Conservation (phyloP, 2,329 filamentous ascomycete species). For the Aspergillus pseudoviridinutans region DNA sequence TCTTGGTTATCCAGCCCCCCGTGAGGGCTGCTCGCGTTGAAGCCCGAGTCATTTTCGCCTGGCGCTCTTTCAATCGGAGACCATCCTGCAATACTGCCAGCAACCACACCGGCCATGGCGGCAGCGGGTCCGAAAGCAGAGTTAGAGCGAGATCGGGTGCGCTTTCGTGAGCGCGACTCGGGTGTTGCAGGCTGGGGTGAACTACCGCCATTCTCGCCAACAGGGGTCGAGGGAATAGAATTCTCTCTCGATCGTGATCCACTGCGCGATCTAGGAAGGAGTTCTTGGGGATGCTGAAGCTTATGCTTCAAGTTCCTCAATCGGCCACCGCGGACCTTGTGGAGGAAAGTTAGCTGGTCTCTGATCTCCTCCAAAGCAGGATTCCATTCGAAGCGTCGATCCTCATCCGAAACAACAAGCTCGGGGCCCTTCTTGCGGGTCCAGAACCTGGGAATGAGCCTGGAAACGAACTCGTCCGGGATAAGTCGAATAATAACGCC, state of each 20-base stretch:
- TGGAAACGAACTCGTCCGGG: conserved; percentile 52
- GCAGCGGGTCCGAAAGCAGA: conserved; percentile 56
- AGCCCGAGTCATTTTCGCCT: conserved; percentile 35
- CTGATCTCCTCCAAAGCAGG: conserved; percentile 59
- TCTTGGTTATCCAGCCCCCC: conserved; percentile 38
- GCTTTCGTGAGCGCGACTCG: conserved; percentile 47
- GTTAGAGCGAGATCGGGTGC: conserved; percentile 57
- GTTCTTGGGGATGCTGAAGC: conserved; percentile 53
- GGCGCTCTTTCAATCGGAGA: conserved; percentile 53
- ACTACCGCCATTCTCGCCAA: conserved; percentile 43
- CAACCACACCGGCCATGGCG: conserved; percentile 63
- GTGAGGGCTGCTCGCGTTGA: conserved; percentile 34
- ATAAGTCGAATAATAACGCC: conserved; percentile 58
- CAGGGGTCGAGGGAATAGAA: conserved; percentile 53
- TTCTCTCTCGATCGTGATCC: conserved; percentile 38
- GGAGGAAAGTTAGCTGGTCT: conserved; percentile 61
- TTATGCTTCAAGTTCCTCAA: conserved; percentile 58
- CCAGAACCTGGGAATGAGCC: conserved; percentile 39
- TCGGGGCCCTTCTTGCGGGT: conserved; percentile 38
- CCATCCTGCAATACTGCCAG: conserved; percentile 63
- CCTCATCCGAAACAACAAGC: conserved; percentile 44
- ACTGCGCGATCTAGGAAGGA: conserved; percentile 43
- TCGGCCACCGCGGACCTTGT: conserved; percentile 60
- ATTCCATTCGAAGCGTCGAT: conserved; percentile 53
- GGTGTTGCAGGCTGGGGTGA: conserved; percentile 50